These are phyloP conservation scores for Fusarium nematophilum DNA, from an alignment of 2,329 filamentous ascomycete genomes.

Conservation along the genomic window DNA sequence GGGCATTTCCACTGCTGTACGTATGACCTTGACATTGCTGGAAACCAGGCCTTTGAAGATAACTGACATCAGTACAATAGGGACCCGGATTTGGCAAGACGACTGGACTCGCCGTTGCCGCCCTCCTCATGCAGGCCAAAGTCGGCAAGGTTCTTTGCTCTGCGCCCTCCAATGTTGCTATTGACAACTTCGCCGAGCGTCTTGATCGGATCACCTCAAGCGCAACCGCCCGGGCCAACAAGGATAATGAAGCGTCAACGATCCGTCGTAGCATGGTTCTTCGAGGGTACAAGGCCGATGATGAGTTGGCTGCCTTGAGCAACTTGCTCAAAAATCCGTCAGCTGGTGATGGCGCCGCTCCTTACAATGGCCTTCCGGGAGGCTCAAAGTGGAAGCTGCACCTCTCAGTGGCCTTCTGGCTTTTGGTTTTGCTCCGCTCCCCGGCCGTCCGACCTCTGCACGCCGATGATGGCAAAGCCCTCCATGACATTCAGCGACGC, in stretches of 20 bases:
- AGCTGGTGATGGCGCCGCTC: neutral
- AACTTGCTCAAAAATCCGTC: neutral
- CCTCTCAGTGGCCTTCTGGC: slow-evolving; percentile 26
- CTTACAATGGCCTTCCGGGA: neutral
- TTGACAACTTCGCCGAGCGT: slow-evolving; percentile 9
- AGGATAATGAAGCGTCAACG: fast-evolving
- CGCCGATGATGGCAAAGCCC: slow-evolving; percentile 1
- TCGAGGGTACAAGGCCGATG: neutral
- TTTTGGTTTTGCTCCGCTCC: slow-evolving; percentile 14
- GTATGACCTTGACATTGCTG: neutral
- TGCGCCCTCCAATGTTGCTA: slow-evolving; percentile 3
- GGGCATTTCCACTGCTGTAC: slow-evolving; percentile 21
- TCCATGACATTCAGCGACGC: slow-evolving; percentile 3
- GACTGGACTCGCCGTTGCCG: neutral
- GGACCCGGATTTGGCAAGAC: slow-evolving; percentile 28
- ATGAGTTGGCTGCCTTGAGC: slow-evolving; percentile 12
- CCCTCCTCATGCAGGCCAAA: slow-evolving; percentile 12
- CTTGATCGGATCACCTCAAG: neutral
- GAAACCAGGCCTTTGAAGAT: neutral
- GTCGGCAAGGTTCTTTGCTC: slow-evolving; percentile 18
- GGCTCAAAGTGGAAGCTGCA: slow-evolving; percentile 23
- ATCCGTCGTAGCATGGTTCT: slow-evolving; percentile 5
- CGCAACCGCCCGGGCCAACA: neutral
- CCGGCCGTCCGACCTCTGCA: neutral
- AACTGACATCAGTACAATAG: neutral